Base-by-base conservation (phyloP, 169 alveolate species). In the Cryptosporidium felis region DNA sequence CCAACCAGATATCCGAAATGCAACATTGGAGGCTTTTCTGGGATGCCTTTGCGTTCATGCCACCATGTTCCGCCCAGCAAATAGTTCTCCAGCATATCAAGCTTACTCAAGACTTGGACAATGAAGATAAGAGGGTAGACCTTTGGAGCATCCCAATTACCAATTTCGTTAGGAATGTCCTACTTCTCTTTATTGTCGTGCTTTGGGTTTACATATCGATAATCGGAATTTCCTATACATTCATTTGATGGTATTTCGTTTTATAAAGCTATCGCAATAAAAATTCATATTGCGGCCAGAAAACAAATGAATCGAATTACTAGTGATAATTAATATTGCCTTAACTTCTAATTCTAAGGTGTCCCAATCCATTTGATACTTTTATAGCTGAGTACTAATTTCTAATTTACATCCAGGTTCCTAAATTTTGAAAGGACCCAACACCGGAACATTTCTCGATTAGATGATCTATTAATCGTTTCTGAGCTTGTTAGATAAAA, bases 41-140 rank as follows among this genome's bases (percentile, higher is more conserved):
- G 85, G 85, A 74, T 16, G 85, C 85, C 1, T 74, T 74, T 34
- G 51, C 85, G 10, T 74, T 74, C 5, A 74, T 74, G 85, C 67
- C 85, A 36, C 85, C 85, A 8, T 74, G 74, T 38, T 74, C 85
- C 9, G 85, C 85, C 41, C 85, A 74, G 53, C 85, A 74, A 30
- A 34, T 74, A 5, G 85, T 74, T 21, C 74, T 74, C 21, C 85
- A 74, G 32, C 85, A 74, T 26, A 74, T 74, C 0, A 74, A 74
- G 40, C 59, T 74, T 5, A 74, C 85, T 23, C 85, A 74, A 53
- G 85, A 74, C 23, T 45, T 74, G 5, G 85, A 74, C 40, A 53
- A 26, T 23, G 85, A 74, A 21, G 85, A 74, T 14, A 74, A 42
- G 26, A 74, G 85, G 26, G 85, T 53, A 23, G 51, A 60, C 23